phyloP scores from a whole-genome alignment of 2,329 filamentous ascomycete genomes.

The Trichoderma breve region DNA sequence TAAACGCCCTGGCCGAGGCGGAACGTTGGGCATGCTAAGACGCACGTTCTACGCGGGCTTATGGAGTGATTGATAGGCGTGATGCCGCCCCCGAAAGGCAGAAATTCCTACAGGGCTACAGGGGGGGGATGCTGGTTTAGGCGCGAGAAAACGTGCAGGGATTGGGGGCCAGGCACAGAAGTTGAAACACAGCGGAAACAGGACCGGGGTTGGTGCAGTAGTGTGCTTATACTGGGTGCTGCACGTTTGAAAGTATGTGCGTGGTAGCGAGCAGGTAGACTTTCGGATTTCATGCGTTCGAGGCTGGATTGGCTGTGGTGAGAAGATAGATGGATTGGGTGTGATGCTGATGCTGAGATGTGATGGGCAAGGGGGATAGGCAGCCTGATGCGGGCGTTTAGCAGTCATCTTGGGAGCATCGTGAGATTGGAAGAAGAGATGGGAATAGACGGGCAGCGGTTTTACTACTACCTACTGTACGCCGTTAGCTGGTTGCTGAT shows the following conservation, averaged over 20 bases:
- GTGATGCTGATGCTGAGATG: neutral
- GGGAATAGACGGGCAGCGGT: neutral
- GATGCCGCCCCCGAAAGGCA: neutral
- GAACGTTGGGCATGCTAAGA: neutral
- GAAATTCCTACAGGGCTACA: neutral
- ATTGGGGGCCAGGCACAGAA: constrained; percentile 2
- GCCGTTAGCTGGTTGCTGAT: neutral
- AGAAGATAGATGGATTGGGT: neutral
- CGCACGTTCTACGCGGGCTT: neutral
- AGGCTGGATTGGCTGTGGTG: neutral
- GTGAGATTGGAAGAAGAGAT: neutral
- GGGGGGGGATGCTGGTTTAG: neutral
- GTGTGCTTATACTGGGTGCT: neutral
- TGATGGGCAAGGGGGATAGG: neutral
- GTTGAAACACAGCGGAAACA: constrained; percentile 1
- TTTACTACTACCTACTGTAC: neutral
- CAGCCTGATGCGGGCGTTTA: constrained; percentile 2
- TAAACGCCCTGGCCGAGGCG: neutral
- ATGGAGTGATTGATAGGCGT: neutral
- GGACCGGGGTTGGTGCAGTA: neutral
- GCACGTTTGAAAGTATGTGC: neutral
- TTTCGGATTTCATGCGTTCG: neutral
- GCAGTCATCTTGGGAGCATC: neutral
- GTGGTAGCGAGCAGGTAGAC: neutral
- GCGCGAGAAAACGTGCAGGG: constrained; percentile 1